Conservation (phyloP, 768 basidiomycete genomes). For the Suillus paluster region DNA sequence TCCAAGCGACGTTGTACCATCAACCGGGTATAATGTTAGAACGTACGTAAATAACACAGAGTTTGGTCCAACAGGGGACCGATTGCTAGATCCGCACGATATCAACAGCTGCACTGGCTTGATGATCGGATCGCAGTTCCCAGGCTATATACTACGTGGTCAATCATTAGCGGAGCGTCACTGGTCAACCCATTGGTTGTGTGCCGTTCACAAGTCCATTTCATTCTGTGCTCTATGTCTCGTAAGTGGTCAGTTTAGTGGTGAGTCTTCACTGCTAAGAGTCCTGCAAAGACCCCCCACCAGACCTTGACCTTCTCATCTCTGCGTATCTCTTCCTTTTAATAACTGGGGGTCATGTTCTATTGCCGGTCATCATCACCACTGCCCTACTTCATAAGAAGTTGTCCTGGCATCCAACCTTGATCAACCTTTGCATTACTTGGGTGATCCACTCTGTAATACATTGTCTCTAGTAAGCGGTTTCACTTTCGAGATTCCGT, state of each 20-base stretch:
- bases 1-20: not conserved
- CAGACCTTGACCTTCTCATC: constrained; percentile 34
- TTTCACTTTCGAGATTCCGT: not conserved
- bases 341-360: constrained; percentile 55
- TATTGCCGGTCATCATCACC: constrained; percentile 51
- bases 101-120: not conserved
- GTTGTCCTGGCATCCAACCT: constrained; percentile 50
- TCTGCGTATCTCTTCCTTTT: constrained; percentile 51
- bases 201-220: not conserved
- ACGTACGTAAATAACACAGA: not conserved
- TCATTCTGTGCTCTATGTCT: constrained; percentile 14
- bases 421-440: constrained; percentile 61
- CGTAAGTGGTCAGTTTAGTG: constrained; percentile 16
- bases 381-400: constrained; percentile 49
- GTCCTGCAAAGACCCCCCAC: constrained; percentile 15
- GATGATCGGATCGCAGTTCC: not conserved
- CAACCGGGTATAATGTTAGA: not conserved
- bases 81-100: not conserved
- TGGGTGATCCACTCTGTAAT: constrained; percentile 60
- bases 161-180: not conserved
- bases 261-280: not conserved
- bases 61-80: not conserved
- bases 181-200: constrained; percentile 9
- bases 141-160: constrained; percentile 12
- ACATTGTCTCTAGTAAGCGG: constrained; percentile 54